Evolutionary conservation across 1,284 basidiomycete genomes (phyloP).

Genomic region (Rhodotorula sp.): DNA sequence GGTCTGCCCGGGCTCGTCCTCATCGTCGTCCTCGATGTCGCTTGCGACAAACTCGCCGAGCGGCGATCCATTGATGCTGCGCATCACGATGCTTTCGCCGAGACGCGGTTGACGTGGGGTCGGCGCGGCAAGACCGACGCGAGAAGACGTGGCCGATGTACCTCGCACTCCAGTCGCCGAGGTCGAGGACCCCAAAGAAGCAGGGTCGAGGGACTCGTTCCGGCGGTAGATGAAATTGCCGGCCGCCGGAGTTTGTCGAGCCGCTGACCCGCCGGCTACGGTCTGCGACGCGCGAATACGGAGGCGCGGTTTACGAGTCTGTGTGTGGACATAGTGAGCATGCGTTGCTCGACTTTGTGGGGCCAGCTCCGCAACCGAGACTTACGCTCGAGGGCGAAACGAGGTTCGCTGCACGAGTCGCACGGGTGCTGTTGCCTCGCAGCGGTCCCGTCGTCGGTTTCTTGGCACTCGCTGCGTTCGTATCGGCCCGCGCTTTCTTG

Average conservation of each 20-base stretch:
- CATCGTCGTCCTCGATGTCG: slow-evolving; percentile 10
- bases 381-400: background rate
- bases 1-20: background rate
- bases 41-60: slow-evolving; percentile 31
- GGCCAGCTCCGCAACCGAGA: background rate
- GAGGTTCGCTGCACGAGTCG: too few species aligned
- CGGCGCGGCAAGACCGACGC: background rate
- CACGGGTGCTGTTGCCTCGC: background rate
- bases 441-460: background rate
- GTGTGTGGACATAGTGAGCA: background rate
- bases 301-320: slow-evolving; percentile 9
- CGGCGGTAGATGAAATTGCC: slow-evolving; percentile 22
- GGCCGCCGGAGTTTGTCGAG: background rate
- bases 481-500: slow-evolving; percentile 7
- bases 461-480: background rate
- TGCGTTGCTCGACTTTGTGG: background rate
- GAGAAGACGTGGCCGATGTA: background rate
- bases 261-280: background rate
- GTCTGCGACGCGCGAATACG: slow-evolving; percentile 11
- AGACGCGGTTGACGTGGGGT: slow-evolving; percentile 10
- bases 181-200: background rate
- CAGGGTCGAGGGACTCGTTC: background rate
- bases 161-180: background rate
- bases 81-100: slow-evolving; percentile 32
- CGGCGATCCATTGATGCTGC: slow-evolving; percentile 26